Evolutionary conservation across 2,329 filamentous ascomycete species (phyloP), one percentile per base, ranked within the genome.

Genomic region (Alternaria infectoria): DNA sequence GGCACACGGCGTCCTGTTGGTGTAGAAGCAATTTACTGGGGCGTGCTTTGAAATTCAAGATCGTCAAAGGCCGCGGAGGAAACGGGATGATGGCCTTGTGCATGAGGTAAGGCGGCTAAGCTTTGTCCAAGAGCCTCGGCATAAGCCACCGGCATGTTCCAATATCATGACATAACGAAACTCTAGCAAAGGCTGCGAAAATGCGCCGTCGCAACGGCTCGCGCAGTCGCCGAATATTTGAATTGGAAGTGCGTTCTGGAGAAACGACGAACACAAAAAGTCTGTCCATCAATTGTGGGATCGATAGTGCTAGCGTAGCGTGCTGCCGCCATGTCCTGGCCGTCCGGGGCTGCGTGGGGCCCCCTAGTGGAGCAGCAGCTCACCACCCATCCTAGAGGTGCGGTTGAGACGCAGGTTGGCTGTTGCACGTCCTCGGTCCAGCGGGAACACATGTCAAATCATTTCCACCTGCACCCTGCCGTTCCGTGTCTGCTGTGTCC

Each of bases 101-200:
- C 65, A 67, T 67, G 60, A 28, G 49, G 59, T 45, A 44, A 65
- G 67, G 65, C 59, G 59, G 63, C 66, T 70, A 74, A 74, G 72
- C 72, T 74, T 74, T 70, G 66, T 68, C 68, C 69, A 74, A 71
- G 69, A 71, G 55, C 61, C 71, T 74, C 61, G 72, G 70, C 71
- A 66, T 60, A 66, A 70, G 69, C 67, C 67, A 66, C 65, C 57
- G 59, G 54, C 64, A 59, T 66, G 59, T 66, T 56, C 30, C 50
- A 59, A 56, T 60, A 64, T 64, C 64, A 68, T 70, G 67, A 67
- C 69, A 68, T 65, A 68, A 68, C 65, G 55, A 59, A 50, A 26
- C 25, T 25, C 12, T 32, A 19, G 49, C 23, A 36, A 13, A 40
- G 36, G 30, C 49, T 36, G 32, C 21, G 9, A 32, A 40, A 21